Base-by-base conservation (phyloP, 2,329 filamentous ascomycete genomes). In the Beauveria bassiana region DNA sequence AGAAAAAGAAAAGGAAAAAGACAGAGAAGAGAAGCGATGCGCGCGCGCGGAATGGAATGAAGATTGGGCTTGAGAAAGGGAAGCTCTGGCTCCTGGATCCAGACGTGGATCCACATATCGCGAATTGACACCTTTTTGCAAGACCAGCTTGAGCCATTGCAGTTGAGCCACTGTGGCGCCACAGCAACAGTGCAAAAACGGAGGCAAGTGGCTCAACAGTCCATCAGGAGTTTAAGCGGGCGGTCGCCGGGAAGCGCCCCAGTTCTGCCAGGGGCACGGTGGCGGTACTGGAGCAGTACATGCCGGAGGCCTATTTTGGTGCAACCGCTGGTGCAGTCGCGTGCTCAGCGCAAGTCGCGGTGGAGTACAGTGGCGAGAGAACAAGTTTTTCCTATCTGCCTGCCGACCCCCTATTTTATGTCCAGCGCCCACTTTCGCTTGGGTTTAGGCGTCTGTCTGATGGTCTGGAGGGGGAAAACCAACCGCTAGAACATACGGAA, bases 61-160 rank as follows among this genome's bases (percentile, higher is more conserved):
- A 38, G 53, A 26, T 20, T 52, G 49, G 20, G 47, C 46, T 51
- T 43, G 58, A 49, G 26, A 61, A 55, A 50, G 55, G 49, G 53
- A 61, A 61, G 63, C 58, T 63, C 58, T 52, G 52, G 57, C 57
- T 59, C 57, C 57, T 61, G 51, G 59, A 55, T 53, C 10, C 26
- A 31, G 54, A 55, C 61, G 57, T 63, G 34, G 59, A 58, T 61
- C 58, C 62, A 62, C 50, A 52, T 51, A 51, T 63, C 60, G 54
- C 63, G 63, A 65, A 63, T 65, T 65, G 63, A 65, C 63, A 65
- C 62, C 63, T 65, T 63, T 61, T 61, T 57, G 61, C 61, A 58
- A 64, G 58, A 31, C 47, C 59, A 52, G 50, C 47, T 47, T 22
- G 20, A 3, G 18, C 7, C 3, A n/a, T 45, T 9, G 5, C 26